A percentile compares a stretch with the other conserved stretches of the same genome.
Conservation (phyloP, 441 rosid species). For the Breynia disticha region DNA sequence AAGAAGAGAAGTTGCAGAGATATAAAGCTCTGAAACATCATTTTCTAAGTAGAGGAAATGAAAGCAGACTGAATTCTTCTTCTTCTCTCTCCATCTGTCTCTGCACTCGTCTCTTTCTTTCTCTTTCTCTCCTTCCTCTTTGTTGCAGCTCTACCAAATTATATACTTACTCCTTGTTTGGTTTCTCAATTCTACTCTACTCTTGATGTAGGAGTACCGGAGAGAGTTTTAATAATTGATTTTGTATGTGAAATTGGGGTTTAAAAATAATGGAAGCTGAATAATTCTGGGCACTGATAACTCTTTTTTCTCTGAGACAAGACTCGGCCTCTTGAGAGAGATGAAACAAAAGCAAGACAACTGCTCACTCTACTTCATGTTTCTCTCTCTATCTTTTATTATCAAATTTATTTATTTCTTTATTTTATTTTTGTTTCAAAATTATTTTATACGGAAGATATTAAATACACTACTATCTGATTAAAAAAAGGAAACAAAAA, state of each 20-base stretch:
- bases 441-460: too few relatives aligned
- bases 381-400: background rate
- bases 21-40: slow-evolving; percentile 37
- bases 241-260: too few relatives aligned
- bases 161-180: too few relatives aligned
- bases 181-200: too few relatives aligned
- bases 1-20: slow-evolving; percentile 25
- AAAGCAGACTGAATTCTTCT: slow-evolving; percentile 30
- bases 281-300: too few relatives aligned
- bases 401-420: background rate
- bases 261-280: too few relatives aligned
- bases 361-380: background rate
- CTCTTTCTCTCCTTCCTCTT: slow-evolving; percentile 22
- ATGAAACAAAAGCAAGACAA: background rate
- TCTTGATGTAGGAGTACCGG: too few relatives aligned
- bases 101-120: slow-evolving; percentile 36
- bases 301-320: too few relatives aligned
- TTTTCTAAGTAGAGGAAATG: slow-evolving; percentile 35
- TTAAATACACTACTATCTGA: too few relatives aligned
- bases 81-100: background rate
- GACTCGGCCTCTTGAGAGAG: slow-evolving; percentile 7
- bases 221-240: too few relatives aligned
- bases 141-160: slow-evolving; percentile 14
- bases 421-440: too few relatives aligned
- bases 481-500: slow-evolving; percentile 5